Base-by-base conservation (phyloP, 129 eudicot genomes). In the Silybum marianum region DNA sequence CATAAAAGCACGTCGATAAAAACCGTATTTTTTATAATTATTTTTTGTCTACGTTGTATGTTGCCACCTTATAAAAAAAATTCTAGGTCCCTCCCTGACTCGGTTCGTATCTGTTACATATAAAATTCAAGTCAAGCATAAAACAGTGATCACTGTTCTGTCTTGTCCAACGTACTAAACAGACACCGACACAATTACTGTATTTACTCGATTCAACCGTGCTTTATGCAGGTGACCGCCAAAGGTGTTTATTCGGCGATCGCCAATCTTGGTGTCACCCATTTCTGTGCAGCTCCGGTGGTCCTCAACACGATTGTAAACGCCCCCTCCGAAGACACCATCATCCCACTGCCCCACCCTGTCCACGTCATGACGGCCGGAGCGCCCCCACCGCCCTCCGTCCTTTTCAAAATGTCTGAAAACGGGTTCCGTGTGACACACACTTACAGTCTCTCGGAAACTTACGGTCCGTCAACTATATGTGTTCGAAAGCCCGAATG, bases 401-500 rank as follows among this genome's bases (percentile, higher is more conserved):
- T 96, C 68, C 98, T 96, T 67, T 80, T 71, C 38, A 88, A 85
- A 72, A 96, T 96, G 98, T 80, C 88, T 22, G 72, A 80, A 74
- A 88, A 30, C 5, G 98, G 98, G 46, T 96, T 96, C 26, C 89
- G 87, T 9, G 97, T 96, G 30, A 72, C 93, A 10, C 98, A 95
- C 86, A 87, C 94, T 1, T 95, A 93, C 12, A 97, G 98, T 13
- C 99, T 92, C 77, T 88, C 98, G 0, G 98, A 95, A 85, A 90
- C 98, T 5, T 90, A 78, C 39, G 99, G 99, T 6, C 99, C 99
- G 14, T 85, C 97, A 18, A 88, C 95, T 2, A 80, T 92, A 7
- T 95, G 98, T 63, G 98, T 88, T 11, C 93, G 99, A 98, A 92
- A 91, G 81, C 92, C 98, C 3, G 95, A 93, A 82, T 93, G 99